Evolutionary conservation across 352 stramenopile genomes (phyloP).

Genomic region (Phytophthora uliginosa): DNA sequence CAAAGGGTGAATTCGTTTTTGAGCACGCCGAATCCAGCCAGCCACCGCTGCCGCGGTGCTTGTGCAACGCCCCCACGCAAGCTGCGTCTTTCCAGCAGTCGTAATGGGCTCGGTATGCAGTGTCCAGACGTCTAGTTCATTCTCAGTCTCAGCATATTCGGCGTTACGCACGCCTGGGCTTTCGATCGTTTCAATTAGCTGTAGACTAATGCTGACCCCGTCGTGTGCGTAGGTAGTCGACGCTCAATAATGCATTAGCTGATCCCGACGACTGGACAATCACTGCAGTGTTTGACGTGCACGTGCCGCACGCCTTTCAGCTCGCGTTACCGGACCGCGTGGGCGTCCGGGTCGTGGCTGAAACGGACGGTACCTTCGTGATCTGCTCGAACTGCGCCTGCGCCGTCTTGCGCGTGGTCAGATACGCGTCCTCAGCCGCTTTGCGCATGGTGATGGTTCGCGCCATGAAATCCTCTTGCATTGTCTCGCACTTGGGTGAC

Average conservation of each 20-base stretch:
- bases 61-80: conserved; percentile 18
- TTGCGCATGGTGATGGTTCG: conserved; percentile 70
- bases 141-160: conserved; percentile 20
- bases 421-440: conserved; percentile 64
- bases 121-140: conserved; percentile 15
- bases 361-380: conserved; percentile 27
- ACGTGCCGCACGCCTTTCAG: conserved; percentile 19
- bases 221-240: background rate
- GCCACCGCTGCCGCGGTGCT: background rate
- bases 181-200: conserved; percentile 17
- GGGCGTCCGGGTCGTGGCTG: conserved; percentile 5
- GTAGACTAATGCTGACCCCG: conserved; percentile 15
- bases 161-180: conserved; percentile 27
- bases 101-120: conserved; percentile 14
- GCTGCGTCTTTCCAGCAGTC: conserved; percentile 29
- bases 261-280: conserved; percentile 17
- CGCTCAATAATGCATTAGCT: background rate
- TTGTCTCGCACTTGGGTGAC: background rate
- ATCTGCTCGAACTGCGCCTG: conserved; percentile 26
- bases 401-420: conserved; percentile 39
- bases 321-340: conserved; percentile 13
- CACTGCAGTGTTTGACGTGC: background rate
- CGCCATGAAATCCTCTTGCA: conserved; percentile 39
- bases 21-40: conserved; percentile 2
- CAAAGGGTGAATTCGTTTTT: conserved; percentile 37